Percentiles rank a stretch among this genome's conserved stretches.
These are phyloP conservation scores for Fusarium bactridioides DNA, from an alignment of 2,329 filamentous ascomycete genomes.

Conservation along the genomic window DNA sequence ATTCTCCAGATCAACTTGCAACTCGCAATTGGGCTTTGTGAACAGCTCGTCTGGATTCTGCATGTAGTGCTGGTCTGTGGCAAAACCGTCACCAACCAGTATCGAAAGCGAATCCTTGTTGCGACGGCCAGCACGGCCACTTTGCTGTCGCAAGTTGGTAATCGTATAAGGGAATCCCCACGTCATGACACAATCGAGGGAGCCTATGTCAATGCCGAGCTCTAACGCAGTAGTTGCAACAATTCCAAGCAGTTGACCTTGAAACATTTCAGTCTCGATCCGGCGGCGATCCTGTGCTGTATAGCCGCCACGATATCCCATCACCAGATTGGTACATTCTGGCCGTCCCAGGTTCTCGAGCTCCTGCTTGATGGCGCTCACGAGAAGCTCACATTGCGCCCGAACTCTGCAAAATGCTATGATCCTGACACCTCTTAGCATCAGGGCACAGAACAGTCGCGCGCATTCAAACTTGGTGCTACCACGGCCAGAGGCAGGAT, in stretches of 20 bases:
- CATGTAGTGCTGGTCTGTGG: constrained; percentile 97
- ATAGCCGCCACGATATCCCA: constrained; percentile 96
- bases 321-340: constrained; percentile 81
- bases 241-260: constrained; percentile 90
- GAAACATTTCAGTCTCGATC: constrained; percentile 97
- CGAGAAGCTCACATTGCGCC: constrained; percentile 85
- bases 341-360: constrained; percentile 74
- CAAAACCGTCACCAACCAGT: constrained; percentile 86
- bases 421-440: constrained; percentile 86
- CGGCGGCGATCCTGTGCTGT: constrained; percentile 86
- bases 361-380: constrained; percentile 81
- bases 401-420: constrained; percentile 93
- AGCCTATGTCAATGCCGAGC: constrained; percentile 93
- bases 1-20: constrained; percentile 92
- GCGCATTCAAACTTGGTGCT: constrained; percentile 87
- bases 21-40: constrained; percentile 85
- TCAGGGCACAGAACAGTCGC: constrained; percentile 86
- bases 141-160: constrained; percentile 92
- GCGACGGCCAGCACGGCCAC: constrained; percentile 86
- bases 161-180: constrained; percentile 97
- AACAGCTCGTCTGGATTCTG: constrained; percentile 93
- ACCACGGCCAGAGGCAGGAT: constrained; percentile 85
- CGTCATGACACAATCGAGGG: constrained; percentile 90
- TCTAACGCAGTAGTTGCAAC: constrained; percentile 94
- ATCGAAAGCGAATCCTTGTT: constrained; percentile 95